Evolutionary conservation across 2,329 filamentous ascomycete genomes (phyloP), one percentile per base, ranked within the genome.

Genomic region (Fusarium mexicanum): DNA sequence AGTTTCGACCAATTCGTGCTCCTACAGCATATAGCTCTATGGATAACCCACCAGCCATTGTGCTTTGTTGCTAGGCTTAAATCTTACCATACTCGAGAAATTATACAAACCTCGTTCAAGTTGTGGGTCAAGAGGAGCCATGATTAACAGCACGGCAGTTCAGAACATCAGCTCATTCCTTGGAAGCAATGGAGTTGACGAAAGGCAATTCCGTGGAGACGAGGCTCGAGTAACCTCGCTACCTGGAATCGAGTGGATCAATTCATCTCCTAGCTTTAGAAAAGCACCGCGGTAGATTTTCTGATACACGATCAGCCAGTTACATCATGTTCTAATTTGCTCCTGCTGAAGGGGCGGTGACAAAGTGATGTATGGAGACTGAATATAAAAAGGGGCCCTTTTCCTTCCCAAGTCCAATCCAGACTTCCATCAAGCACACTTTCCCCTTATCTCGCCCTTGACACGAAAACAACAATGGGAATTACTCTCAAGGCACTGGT

Each of bases 71-170:
- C 17, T 16, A 5, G 41, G n/a, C 9, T 10, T 22, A 44, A 18
- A 10, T 24, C n/a, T 17, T 44, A 2, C 10, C 10, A 18, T 17
- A 8, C 16, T 44, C 4, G 16, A 4, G 22, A 11, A 24, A 5
- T 0, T 44, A 24, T 18, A 8, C 2, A 18, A 44, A 6, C 6
- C 41, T 44, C 8, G 16, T n/a, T 18, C 1, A 44, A 18, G 2
- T 0, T 8, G 8, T 18, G 7, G 16, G 10, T 5, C 41, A 44
- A 1, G 4, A 44, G 16, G 9, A 44, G 1, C 6, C 1, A 4
- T 4, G 11, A 12, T 7, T n/a, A 18, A 44, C 2, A 18, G n/a
- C 41, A 44, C n/a, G 41, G 41, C n/a, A 44, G n/a, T 24, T 44
- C 6, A 9, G 14, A 44, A 5, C 6, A 22, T 44, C n/a, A 44